Conservation (phyloP, 495 filamentous ascomycete species). For the Melanomma pulvis-pyrius region DNA sequence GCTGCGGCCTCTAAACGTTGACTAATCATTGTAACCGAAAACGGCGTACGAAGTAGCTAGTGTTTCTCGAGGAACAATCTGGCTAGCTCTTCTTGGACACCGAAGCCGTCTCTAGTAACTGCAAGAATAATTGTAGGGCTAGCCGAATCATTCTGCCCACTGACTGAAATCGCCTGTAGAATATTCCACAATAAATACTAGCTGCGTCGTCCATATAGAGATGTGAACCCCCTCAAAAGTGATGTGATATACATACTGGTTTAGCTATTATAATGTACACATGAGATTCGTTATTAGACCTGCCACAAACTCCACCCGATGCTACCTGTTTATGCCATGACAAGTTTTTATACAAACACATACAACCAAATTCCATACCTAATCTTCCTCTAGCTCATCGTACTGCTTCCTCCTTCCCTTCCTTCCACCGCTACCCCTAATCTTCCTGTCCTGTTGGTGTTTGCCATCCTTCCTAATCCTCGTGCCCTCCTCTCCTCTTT, state of each 20-base stretch:
- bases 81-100: too few species aligned
- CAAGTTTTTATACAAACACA: conserved; percentile 1
- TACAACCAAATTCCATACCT: background rate
- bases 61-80: too few species aligned
- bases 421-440: conserved; percentile 42
- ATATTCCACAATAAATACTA: too few species aligned
- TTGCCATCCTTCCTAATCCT: conserved; percentile 35
- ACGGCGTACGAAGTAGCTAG: too few species aligned
- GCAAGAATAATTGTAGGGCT: too few species aligned
- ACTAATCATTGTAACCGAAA: too few species aligned
- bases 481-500: conserved; percentile 34
- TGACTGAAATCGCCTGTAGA: too few species aligned
- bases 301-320: conserved; percentile 7
- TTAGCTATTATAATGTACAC: background rate
- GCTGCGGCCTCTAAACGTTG: too few species aligned
- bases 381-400: conserved; percentile 6
- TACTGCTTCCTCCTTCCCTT: conserved; percentile 45
- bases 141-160: too few species aligned
- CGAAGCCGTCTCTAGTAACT: too few species aligned
- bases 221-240: background rate
- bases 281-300: background rate
- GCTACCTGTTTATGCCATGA: background rate
- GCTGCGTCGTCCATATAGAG: too few species aligned
- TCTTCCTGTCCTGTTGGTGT: conserved; percentile 40
- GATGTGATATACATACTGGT: background rate